Evolutionary conservation across 371 early-diverging fungal species (phyloP).

Genomic region (Apophysomyces elegans): DNA sequence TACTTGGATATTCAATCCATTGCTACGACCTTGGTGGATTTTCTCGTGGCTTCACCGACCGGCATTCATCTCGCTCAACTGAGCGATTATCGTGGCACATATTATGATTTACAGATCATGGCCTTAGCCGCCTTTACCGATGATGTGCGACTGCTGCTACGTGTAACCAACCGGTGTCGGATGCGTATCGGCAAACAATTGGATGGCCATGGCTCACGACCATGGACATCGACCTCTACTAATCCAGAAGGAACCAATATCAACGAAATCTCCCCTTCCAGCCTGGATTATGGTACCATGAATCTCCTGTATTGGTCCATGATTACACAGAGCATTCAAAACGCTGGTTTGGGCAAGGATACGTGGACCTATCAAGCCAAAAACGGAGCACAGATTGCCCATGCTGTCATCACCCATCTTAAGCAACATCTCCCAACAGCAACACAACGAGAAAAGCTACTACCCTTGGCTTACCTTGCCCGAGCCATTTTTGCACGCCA

Average conservation of each 20-base stretch:
- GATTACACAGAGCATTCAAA: slow-evolving; percentile 52
- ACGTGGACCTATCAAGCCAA: slow-evolving; percentile 42
- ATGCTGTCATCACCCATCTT: slow-evolving; percentile 33
- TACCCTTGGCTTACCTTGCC: slow-evolving; percentile 40
- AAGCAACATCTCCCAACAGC: slow-evolving; percentile 18
- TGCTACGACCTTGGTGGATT: slow-evolving; percentile 60
- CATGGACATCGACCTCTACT: slow-evolving; percentile 17
- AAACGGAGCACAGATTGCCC: slow-evolving; percentile 29
- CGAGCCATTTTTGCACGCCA: slow-evolving; percentile 33
- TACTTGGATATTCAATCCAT: slow-evolving; percentile 61
- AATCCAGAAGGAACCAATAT: too few relatives aligned
- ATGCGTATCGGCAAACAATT: slow-evolving; percentile 64
- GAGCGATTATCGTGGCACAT: slow-evolving; percentile 65
- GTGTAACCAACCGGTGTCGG: slow-evolving; percentile 67
- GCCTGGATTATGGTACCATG: slow-evolving; percentile 41
- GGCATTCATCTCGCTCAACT: slow-evolving; percentile 64
- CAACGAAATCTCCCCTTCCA: too few relatives aligned
- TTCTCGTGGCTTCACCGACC: slow-evolving; percentile 62
- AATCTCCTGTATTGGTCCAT: slow-evolving; percentile 61
- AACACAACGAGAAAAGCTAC: slow-evolving; percentile 20
- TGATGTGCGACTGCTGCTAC: slow-evolving; percentile 61
- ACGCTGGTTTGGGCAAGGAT: slow-evolving; percentile 41
- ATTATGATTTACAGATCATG: slow-evolving; percentile 67
- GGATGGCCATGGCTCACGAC: slow-evolving; percentile 40
- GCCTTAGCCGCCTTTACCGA: slow-evolving; percentile 67